Evolutionary conservation across 2,329 filamentous ascomycete genomes (phyloP).

Genomic region (Ophiostoma piceae): DNA sequence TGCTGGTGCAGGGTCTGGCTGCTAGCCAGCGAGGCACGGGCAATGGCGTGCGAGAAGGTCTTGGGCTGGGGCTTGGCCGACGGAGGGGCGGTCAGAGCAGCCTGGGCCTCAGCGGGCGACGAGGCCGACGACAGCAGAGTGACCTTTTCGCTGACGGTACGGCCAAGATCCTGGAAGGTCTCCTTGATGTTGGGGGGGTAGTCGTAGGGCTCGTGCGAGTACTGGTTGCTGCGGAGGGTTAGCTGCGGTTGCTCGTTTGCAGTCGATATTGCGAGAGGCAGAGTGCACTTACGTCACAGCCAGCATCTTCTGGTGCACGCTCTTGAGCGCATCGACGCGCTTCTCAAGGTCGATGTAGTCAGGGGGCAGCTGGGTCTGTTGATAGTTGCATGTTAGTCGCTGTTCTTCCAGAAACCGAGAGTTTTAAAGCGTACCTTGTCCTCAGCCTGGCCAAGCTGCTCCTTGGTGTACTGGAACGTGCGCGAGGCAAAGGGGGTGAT

Average conservation of each 20-base stretch:
- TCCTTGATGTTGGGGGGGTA: constrained; percentile 98
- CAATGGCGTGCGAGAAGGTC: constrained; percentile 95
- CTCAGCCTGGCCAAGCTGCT: constrained; percentile 89
- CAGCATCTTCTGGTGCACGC: constrained; percentile 94
- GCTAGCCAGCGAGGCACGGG: constrained; percentile 79
- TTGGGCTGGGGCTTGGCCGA: constrained; percentile 94
- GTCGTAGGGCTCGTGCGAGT: constrained; percentile 81
- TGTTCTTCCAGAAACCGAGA: background rate
- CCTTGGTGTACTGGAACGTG: constrained; percentile 96
- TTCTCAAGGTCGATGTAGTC: constrained; percentile 99
- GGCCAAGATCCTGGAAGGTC: constrained; percentile 92
- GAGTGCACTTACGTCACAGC: constrained; percentile 73
- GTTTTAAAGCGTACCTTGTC: constrained; percentile 63
- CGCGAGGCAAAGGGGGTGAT: constrained; percentile 90
- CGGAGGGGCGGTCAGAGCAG: constrained; percentile 83
- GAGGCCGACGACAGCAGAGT: constrained; percentile 79
- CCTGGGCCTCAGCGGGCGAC: constrained; percentile 86
- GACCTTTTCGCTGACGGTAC: constrained; percentile 94
- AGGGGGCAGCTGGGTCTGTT: constrained; percentile 85
- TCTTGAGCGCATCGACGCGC: constrained; percentile 93
- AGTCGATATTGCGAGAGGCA: too few species aligned
- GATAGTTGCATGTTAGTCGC: background rate
- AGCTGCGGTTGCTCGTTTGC: background rate
- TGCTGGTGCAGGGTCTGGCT: constrained; percentile 82
- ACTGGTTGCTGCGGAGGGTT: constrained; percentile 68